Base-by-base conservation (phyloP, 768 basidiomycete species). In the Mycena crocata region DNA sequence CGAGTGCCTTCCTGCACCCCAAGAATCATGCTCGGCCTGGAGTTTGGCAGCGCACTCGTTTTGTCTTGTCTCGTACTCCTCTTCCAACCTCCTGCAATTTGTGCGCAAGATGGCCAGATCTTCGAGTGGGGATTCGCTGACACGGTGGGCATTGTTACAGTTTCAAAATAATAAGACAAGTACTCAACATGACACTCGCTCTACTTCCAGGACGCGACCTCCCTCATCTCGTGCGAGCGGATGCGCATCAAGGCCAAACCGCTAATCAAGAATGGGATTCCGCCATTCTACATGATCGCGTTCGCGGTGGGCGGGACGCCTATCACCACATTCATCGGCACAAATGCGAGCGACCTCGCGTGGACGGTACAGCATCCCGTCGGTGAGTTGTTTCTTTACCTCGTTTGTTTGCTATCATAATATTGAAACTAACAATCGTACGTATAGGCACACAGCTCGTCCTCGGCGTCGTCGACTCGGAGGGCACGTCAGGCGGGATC, bases 251-350 rank as follows among this genome's bases (percentile, higher is more conserved):
- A 10, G 34, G 52, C 44, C 19, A 35, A 39, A 3, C 4, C 51
- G 9, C 14, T 14, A 14, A 45, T 19, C 8, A 51, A 42, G 21
- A 23, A 54, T 17, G 72, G 69, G 10, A 65, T 60, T 24, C 71
- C 82, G 21, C 83, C 84, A 2, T 87, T 81, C 66, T 81, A 80
- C 60, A 76, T 86, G 76, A 74, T 84, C 23, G 82, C 82, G 0
- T 79, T 83, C 51, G 79, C 79, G 37, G 71, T 78, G 19, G 76
- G 71, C 21, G 83, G 81, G 26, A 78, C 76, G 1, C 76, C 79
- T 1, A 78, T 77, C 13, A 79, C 78, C 6, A 74, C 77, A 0
- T 64, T 77, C 31, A 71, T 84, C 30, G 86, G 83, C 15, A 64
- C 72, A 23, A 77, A 83, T 23, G 72, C 73, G 9, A 72, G 69